Evolutionary conservation across 371 early-diverging fungal species (phyloP).

Genomic region (Mucor circinelloides): DNA sequence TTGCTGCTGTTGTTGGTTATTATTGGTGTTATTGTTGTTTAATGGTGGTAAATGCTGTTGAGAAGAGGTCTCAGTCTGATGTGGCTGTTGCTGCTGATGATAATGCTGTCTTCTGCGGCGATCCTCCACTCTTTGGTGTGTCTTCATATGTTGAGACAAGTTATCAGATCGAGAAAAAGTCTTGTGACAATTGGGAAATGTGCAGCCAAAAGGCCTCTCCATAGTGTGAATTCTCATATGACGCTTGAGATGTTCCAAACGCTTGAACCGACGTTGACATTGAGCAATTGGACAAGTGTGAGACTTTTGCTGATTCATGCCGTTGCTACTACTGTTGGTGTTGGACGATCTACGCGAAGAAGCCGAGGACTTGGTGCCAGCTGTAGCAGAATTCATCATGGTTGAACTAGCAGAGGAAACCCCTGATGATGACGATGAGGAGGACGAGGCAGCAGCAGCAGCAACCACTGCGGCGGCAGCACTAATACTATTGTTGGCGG

Average conservation of each 20-base stretch:
- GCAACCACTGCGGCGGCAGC: not conserved
- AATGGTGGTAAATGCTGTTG: conserved; percentile 20
- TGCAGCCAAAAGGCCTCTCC: conserved; percentile 75
- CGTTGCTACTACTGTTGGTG: not conserved
- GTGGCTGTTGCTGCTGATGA: not conserved
- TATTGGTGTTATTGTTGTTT: not conserved
- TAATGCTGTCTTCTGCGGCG: conserved; percentile 6
- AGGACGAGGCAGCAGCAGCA: not conserved
- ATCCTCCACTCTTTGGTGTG: conserved; percentile 44
- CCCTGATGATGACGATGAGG: not conserved
- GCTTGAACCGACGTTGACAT: conserved; percentile 67
- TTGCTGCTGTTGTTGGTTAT: conserved; percentile 4
- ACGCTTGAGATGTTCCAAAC: conserved; percentile 88
- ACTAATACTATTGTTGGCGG: not conserved
- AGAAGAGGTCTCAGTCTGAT: not conserved
- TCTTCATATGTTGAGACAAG: conserved; percentile 63
- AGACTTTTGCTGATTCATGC: not conserved
- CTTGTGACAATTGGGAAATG: conserved; percentile 64
- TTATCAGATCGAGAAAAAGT: conserved; percentile 81
- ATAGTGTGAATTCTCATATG: conserved; percentile 86
- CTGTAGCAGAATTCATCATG: not conserved
- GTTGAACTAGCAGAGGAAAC: not conserved
- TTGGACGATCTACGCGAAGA: not conserved
- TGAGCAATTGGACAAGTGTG: conserved; percentile 42
- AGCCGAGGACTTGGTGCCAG: not conserved